Evolutionary conservation across 78 protist species (phyloP), one percentile per base, ranked within the genome.

Genomic region (Dictyostelium discoideum): DNA sequence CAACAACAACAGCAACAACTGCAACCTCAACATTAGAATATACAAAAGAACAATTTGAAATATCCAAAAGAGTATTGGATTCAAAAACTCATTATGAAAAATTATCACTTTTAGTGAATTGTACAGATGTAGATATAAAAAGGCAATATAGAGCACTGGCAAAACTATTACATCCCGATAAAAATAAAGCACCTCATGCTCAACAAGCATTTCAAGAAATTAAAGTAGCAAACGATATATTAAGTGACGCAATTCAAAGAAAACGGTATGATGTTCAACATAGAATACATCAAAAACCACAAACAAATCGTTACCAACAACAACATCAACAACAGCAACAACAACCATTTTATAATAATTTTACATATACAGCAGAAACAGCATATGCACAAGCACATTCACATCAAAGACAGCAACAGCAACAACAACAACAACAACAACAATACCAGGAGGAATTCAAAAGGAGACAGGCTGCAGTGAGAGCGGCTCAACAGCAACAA

Each of bases 131-230:
- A 5, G 87, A 84, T 11, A 85, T 85, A 20, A 85, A 85, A 26
- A 32, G 73, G 29, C 79, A 85, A 69, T 85, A 85, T 69, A 63
- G 37, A 42, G 0, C 40, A 14, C 16, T 85, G 37, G 89, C 80
- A 37, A 85, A 67, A 26, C 26, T 42, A 69, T 14, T 85, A 14
- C 89, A 85, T 24, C 89, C 89, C 7, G 89, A 85, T 85, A 85
- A 85, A 69, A 85, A 67, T 44, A 85, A 42, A 24, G 89, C 89
- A 0, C 78, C 80, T 20, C 77, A 54, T 8, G 89, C 89, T 29
- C 18, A 63, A 8, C 20, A 22, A 44, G 89, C 89, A 11, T 67
- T 85, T 85, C 89, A 85, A 85, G 93, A 77, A 42, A 79, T 88
- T 13, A 63, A 29, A 40, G 39, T 20, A 11, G 76, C 79, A 22